phyloP scores from a whole-genome alignment of 805 yeast genomes.

The Monosporozyma yasuniensis region DNA sequence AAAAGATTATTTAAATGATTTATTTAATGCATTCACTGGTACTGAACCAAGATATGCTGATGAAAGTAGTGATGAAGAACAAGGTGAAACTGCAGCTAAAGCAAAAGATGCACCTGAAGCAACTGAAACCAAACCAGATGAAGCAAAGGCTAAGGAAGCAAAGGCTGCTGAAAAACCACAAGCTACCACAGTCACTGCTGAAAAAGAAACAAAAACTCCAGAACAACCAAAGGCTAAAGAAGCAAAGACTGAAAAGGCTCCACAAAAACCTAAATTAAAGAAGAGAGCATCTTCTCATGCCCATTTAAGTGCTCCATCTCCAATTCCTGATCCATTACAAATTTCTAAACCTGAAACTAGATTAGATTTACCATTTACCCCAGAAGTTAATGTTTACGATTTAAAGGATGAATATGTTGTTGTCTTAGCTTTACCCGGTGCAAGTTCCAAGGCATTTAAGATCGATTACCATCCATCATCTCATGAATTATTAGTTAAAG shows the following conservation, averaged over 20 bases:
- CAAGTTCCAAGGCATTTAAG: conserved; percentile 41
- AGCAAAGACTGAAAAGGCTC: conserved; percentile 2
- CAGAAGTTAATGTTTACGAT: conserved; percentile 52
- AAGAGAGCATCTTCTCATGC: conserved; percentile 10
- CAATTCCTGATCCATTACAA: conserved; percentile 35
- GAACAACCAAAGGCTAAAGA: conserved; percentile 1
- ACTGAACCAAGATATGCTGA: conserved; percentile 1
- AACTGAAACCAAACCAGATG: neutral
- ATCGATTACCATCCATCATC: conserved; percentile 53
- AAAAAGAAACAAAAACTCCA: neutral
- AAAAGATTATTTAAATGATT: conserved; percentile 10
- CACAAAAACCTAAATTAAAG: conserved; percentile 3
- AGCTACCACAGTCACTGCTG: neutral
- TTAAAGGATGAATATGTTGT: conserved; percentile 37
- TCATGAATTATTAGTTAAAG: conserved; percentile 45
- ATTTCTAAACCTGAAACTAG: conserved; percentile 38
- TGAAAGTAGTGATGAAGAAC: conserved; percentile 8
- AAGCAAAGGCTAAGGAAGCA: neutral
- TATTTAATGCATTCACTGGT: conserved; percentile 19
- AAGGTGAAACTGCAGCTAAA: conserved; percentile 7
- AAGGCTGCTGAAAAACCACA: neutral
- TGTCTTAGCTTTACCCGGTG: conserved; percentile 51
- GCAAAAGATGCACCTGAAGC: neutral
- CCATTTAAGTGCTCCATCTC: conserved; percentile 26
- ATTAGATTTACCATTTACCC: conserved; percentile 42